Percentiles rank a stretch among this genome's conserved stretches.
These are phyloP conservation scores for Malus sylvestris DNA, from an alignment of 306 rosid species.

Conservation along the genomic window DNA sequence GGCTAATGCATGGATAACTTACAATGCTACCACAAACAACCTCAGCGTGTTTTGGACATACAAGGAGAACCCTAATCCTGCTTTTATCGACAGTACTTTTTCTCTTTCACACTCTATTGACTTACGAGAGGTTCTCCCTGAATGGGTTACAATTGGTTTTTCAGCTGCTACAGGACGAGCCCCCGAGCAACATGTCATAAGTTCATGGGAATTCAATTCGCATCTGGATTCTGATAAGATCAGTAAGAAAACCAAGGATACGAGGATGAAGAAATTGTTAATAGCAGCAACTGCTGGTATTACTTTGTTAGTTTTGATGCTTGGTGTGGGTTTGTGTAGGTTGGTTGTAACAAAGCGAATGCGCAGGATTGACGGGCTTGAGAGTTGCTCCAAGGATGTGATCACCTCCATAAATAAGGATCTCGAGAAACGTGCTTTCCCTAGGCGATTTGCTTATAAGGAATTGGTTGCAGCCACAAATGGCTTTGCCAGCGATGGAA, in stretches of 20 bases:
- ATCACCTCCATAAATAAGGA: slow-evolving; percentile 11
- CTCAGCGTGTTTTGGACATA: slow-evolving; percentile 17
- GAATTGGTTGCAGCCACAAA: slow-evolving; percentile 35
- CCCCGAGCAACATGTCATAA: neutral
- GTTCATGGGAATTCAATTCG: slow-evolving; percentile 15
- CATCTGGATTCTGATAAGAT: neutral
- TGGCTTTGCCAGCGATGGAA: slow-evolving; percentile 27
- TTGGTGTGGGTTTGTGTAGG: slow-evolving; percentile 1
- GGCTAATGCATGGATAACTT: slow-evolving; percentile 10
- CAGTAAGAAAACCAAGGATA: neutral
- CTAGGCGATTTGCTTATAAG: slow-evolving; percentile 34
- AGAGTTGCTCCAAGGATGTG: neutral
- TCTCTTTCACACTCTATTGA: neutral
- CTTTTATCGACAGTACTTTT: neutral
- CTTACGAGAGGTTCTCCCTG: slow-evolving; percentile 4
- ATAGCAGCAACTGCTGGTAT: neutral
- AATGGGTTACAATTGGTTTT: slow-evolving; percentile 16
- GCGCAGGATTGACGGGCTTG: neutral
- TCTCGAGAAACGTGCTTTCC: slow-evolving; percentile 31
- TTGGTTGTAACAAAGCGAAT: neutral
- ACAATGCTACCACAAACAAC: slow-evolving; percentile 15
- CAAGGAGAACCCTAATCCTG: neutral
- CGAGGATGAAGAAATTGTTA: neutral
- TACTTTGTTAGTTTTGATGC: neutral
- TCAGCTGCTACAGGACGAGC: slow-evolving; percentile 9